phyloP scores from a whole-genome alignment of 2,329 filamentous ascomycete species.

The Lasiodiplodia citricola region DNA sequence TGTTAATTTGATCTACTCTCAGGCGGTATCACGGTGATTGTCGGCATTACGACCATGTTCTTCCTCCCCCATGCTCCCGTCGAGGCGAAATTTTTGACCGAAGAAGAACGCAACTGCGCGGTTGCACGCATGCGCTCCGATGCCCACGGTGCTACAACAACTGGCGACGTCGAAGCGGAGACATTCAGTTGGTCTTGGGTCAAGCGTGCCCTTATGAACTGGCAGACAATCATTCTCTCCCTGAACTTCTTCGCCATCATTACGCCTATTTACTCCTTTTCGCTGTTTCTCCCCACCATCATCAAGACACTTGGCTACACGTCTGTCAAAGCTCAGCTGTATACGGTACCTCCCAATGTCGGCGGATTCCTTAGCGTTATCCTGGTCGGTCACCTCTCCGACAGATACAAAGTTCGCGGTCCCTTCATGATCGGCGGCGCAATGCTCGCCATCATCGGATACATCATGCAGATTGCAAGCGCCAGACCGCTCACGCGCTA shows the following conservation, averaged over 20 bases:
- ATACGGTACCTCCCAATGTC: constrained; percentile 52
- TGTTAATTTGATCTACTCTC: background rate
- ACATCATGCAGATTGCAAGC: constrained; percentile 60
- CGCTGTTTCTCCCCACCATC: constrained; percentile 48
- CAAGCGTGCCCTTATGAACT: constrained; percentile 36
- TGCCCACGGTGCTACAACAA: constrained; percentile 33
- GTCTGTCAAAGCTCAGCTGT: constrained; percentile 42
- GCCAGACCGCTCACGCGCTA: constrained; percentile 44
- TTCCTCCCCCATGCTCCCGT: constrained; percentile 56
- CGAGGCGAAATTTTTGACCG: constrained; percentile 40
- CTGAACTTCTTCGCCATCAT: constrained; percentile 46
- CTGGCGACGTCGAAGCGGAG: constrained; percentile 43
- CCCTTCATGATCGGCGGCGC: constrained; percentile 57
- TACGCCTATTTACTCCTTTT: constrained; percentile 53
- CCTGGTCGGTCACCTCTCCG: constrained; percentile 51
- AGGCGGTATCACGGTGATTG: constrained; percentile 36
- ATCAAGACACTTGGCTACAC: constrained; percentile 45
- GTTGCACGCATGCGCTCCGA: constrained; percentile 38
- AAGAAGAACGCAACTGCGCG: constrained; percentile 37
- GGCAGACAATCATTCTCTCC: constrained; percentile 47
- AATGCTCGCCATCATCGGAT: constrained; percentile 52
- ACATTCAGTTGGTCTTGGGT: constrained; percentile 51
- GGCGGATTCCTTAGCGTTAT: constrained; percentile 44
- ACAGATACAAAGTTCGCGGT: constrained; percentile 46
- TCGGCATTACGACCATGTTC: constrained; percentile 56